These are phyloP conservation scores for Volvox reticuliferus DNA, from an alignment of 139 green algal species.

Conservation along the genomic window DNA sequence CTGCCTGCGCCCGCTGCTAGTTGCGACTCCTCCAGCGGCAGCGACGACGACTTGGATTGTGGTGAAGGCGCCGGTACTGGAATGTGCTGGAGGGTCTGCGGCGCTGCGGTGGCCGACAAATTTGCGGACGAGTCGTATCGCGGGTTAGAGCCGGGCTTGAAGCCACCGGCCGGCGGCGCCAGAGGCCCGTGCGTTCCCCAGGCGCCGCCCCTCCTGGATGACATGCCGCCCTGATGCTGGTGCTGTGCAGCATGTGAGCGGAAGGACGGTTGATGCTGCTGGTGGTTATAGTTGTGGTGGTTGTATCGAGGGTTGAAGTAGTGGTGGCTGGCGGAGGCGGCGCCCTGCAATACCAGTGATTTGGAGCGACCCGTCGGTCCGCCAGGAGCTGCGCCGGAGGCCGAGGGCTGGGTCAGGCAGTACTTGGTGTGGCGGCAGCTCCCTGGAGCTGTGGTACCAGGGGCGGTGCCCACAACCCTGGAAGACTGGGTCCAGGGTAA, in stretches of 20 bases:
- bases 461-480: background rate
- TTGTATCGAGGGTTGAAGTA: conserved; percentile 20
- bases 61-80: background rate
- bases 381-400: background rate
- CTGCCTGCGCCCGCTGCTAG: background rate
- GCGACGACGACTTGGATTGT: background rate
- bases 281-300: background rate
- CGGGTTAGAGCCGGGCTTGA: too few relatives aligned
- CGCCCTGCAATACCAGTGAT: background rate
- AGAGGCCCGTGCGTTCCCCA: background rate
- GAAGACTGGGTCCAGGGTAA: background rate
- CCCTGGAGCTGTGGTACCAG: background rate
- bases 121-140: too few relatives aligned
- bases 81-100: background rate
- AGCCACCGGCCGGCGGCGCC: too few relatives aligned
- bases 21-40: background rate
- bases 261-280: background rate
- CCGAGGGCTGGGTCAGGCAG: background rate
- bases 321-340: background rate
- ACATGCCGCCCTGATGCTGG: background rate
- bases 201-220: background rate
- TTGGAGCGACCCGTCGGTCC: background rate
- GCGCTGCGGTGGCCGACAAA: background rate
- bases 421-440: too few relatives aligned
- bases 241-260: background rate